phyloP scores from a whole-genome alignment of 768 basidiomycete species.

The Lactarius akahatsu region DNA sequence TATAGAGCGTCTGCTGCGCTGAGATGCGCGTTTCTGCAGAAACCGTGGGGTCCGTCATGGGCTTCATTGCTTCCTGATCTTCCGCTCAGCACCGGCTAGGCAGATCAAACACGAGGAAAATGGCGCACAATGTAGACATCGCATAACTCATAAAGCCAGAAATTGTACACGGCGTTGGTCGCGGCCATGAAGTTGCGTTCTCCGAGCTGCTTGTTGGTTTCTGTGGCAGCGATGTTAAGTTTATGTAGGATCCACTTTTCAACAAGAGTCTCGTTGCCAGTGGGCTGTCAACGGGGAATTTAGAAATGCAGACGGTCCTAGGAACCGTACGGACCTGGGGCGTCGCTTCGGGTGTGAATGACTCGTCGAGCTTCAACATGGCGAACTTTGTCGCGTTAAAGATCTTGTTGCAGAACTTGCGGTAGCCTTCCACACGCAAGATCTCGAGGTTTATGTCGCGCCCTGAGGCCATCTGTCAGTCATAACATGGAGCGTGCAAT shows the following conservation, averaged over 20 bases:
- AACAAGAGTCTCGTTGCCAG: constrained; percentile 86
- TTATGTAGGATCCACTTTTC: constrained; percentile 97
- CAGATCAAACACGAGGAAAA: background rate
- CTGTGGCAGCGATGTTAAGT: constrained; percentile 74
- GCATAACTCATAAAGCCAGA: constrained; percentile 99
- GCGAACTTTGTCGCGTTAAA: constrained; percentile 99
- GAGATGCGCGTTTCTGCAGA: constrained; percentile 64
- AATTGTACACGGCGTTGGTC: constrained; percentile 81
- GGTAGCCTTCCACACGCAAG: constrained; percentile 92
- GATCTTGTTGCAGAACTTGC: constrained; percentile 99
- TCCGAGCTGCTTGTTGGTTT: constrained; percentile 71
- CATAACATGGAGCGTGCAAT: background rate
- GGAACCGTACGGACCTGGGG: constrained; percentile 53
- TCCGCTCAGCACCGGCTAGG: background rate
- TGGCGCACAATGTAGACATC: constrained; percentile 91
- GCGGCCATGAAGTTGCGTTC: constrained; percentile 93
- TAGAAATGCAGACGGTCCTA: constrained; percentile 6
- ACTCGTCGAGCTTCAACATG: constrained; percentile 91
- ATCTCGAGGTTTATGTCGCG: constrained; percentile 98
- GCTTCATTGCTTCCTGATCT: constrained; percentile 96
- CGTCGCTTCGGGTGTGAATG: constrained; percentile 71
- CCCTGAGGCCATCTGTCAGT: constrained; percentile 44
- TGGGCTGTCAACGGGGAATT: constrained; percentile 51
- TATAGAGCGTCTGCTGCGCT: constrained; percentile 94
- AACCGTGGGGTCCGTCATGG: constrained; percentile 84